These are phyloP conservation scores for Jatropha curcas DNA, from an alignment of 345 rosid genomes.

Conservation along the genomic window DNA sequence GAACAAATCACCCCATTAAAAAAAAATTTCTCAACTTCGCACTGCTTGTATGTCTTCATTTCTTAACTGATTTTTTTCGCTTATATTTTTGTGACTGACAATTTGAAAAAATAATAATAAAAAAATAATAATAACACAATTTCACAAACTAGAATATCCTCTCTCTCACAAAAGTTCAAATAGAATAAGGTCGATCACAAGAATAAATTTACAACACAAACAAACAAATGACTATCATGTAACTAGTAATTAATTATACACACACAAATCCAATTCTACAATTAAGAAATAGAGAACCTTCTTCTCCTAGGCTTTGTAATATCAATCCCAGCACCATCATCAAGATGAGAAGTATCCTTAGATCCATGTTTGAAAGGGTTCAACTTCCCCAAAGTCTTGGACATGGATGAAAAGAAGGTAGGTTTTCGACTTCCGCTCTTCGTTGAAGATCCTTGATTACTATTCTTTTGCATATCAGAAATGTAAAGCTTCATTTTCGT, in stretches of 20 bases:
- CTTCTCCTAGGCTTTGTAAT: constrained; percentile 85
- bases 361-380: constrained; percentile 86
- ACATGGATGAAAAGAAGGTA: constrained; percentile 76
- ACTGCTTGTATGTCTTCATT: no score
- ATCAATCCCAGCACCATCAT: constrained; percentile 51
- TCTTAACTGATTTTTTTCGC: no score
- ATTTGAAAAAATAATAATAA: no score
- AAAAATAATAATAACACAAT: no score
- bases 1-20: no score
- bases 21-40: no score
- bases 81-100: no score
- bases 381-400: constrained; percentile 80
- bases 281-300: constrained; percentile 82
- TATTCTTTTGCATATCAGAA: constrained; percentile 56
- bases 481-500: constrained; percentile 83
- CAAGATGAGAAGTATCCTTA: constrained; percentile 78
- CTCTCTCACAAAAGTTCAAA: no score
- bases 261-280: neutral
- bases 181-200: no score
- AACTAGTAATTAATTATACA: no score
- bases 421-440: constrained; percentile 33
- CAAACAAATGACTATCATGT: neutral
- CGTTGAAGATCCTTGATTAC: constrained; percentile 28
- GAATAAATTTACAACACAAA: neutral
- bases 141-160: no score